Conservation (phyloP, 345 rosid genomes). For the Brassica carinata region DNA sequence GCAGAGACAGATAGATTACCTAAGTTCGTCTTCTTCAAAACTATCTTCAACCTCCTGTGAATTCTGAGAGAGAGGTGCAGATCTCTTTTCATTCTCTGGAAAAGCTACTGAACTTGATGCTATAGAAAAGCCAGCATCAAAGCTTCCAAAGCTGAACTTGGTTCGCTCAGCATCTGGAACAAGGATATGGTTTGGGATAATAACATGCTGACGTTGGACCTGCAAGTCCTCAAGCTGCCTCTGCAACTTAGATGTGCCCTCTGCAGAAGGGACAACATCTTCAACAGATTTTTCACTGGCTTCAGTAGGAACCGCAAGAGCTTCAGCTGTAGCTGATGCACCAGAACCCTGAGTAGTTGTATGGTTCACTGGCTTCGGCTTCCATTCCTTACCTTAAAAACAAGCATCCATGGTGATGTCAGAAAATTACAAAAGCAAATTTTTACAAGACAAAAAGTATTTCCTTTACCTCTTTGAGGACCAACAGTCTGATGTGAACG, state of each 20-base stretch:
- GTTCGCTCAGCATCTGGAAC: conserved; percentile 91
- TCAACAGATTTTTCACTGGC: conserved; percentile 44
- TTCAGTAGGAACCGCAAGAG: conserved; percentile 50
- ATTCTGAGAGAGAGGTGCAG: conserved; percentile 66
- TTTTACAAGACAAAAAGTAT: neutral
- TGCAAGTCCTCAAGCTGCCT: conserved; percentile 72
- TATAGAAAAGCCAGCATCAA: conserved; percentile 75
- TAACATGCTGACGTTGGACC: conserved; percentile 83
- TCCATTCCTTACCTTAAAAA: conserved; percentile 80
- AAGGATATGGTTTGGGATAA: conserved; percentile 85
- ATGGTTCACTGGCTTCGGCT: conserved; percentile 70
- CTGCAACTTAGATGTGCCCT: conserved; percentile 63
- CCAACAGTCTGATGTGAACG: conserved; percentile 67
- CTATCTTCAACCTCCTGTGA: conserved; percentile 62
- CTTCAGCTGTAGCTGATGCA: conserved; percentile 52
- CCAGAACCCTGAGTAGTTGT: conserved; percentile 56
- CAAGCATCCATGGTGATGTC: conserved; percentile 30
- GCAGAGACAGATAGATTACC: conserved; percentile 44
- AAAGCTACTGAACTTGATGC: conserved; percentile 41
- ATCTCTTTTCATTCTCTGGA: conserved; percentile 69
- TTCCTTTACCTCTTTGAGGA: conserved; percentile 62
- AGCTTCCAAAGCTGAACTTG: conserved; percentile 94
- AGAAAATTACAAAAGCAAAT: conserved; percentile 2
- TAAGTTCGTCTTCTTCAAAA: conserved; percentile 54
- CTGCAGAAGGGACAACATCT: conserved; percentile 53